Evolutionary conservation across 1,284 basidiomycete genomes (phyloP), one percentile per base, ranked within the genome.

Genomic region (Pseudozyma tsukubaensis): DNA sequence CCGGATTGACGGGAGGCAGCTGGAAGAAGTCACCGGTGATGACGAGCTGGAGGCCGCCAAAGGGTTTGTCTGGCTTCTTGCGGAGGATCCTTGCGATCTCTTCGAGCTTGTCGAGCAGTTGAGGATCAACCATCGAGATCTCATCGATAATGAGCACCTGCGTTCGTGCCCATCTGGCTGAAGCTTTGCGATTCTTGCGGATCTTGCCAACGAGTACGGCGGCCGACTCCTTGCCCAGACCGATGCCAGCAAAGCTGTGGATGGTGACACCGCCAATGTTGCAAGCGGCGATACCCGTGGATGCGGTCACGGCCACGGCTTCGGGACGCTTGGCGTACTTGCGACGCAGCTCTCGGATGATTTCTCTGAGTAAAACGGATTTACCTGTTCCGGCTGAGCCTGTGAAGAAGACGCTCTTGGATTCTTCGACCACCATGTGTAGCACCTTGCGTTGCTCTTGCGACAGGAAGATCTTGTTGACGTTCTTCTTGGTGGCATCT

Each of bases 21-120:
- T 99, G 95, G 86, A 94, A 97, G 86, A 98, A 99, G 83, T 99
- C 95, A 21, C 95, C 95, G 0, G 94, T 95, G 13, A 97, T 88
- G 68, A 95, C 89, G 65, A 99, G 86, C 91, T 95, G 91, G 35
- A 99, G 95, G 1, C 95, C 96, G n/a, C 97, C 96, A 73, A 97
- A 99, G 0, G 95, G 73, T 62, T 87, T 89, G 63, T 58, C 66
- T 5, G 70, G 65, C 47, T 64, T 72, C 80, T 90, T 91, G 76
- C 93, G 88, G 21, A 94, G 66, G 0, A 86, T 85, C 32, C 87
- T 86, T 12, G 89, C 92, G 53, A 94, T 89, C 29, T 88, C 86
- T 43, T 90, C 90, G 59, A 98, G 87, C 79, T 95, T 95, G 82
- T 97, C 94, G 72, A 98, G 93, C 1, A 98, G 87, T 29, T 91